Evolutionary conservation across 2,329 filamentous ascomycete genomes (phyloP).

Genomic region (Cladobotryum protrusum): DNA sequence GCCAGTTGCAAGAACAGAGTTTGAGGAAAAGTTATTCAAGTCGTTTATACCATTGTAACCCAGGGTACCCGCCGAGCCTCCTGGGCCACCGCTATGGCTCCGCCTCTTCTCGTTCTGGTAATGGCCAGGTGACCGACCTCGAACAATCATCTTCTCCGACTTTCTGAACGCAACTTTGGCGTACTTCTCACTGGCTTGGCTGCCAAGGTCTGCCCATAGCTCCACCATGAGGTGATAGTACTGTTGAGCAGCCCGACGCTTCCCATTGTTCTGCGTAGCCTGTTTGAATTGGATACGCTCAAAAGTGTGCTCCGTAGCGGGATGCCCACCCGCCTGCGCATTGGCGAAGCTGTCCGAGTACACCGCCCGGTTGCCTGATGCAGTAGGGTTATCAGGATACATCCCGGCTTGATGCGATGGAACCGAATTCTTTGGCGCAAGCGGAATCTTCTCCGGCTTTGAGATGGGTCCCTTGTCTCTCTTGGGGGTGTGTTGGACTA

Average conservation of each 20-base stretch:
- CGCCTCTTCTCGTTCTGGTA: constrained; percentile 66
- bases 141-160: constrained; percentile 80
- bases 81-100: constrained; percentile 61
- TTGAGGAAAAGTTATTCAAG: constrained; percentile 16
- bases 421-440: constrained; percentile 62
- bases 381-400: constrained; percentile 33
- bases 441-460: constrained; percentile 62
- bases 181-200: constrained; percentile 46
- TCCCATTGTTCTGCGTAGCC: constrained; percentile 89
- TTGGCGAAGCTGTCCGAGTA: constrained; percentile 39
- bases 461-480: constrained; percentile 79
- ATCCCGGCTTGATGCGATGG: constrained; percentile 41
- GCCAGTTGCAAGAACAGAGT: constrained; percentile 4
- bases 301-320: constrained; percentile 57
- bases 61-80: constrained; percentile 57
- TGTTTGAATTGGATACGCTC: constrained; percentile 94
- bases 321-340: constrained; percentile 25
- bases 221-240: constrained; percentile 90
- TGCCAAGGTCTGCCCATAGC: constrained; percentile 63
- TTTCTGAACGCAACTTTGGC: constrained; percentile 66
- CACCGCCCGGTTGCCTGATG: constrained; percentile 21
- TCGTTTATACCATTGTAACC: constrained; percentile 33
- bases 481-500: constrained; percentile 89
- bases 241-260: constrained; percentile 81
- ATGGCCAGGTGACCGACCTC: constrained; percentile 74